phyloP scores from a whole-genome alignment of 2,329 filamentous ascomycete species.

The Cryoendolithus antarcticus region DNA sequence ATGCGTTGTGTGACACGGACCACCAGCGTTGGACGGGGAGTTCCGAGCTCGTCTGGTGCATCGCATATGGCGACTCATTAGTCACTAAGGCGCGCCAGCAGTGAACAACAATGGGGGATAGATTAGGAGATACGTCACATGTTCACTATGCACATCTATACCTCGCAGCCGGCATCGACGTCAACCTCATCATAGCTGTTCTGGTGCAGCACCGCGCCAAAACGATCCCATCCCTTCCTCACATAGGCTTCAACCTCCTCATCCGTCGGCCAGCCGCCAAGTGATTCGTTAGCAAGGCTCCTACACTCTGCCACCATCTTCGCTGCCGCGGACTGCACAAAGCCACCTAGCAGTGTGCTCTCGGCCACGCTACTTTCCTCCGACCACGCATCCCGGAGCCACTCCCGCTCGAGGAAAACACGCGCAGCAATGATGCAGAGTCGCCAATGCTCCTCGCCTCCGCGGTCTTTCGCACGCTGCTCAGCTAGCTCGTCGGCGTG shows the following conservation, averaged over 20 bases:
- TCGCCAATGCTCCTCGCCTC: conserved; percentile 22
- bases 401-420: conserved; percentile 28
- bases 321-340: conserved; percentile 9
- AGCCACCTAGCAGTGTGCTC: conserved; percentile 2
- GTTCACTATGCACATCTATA: no score
- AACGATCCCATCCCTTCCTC: conserved; percentile 2
- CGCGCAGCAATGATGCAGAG: conserved; percentile 28
- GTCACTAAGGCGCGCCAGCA: no score
- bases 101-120: no score
- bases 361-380: not conserved
- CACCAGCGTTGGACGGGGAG: no score
- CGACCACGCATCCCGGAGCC: conserved; percentile 7
- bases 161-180: no score
- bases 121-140: no score
- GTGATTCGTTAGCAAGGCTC: conserved; percentile 23
- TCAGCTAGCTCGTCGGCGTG: conserved; percentile 29
- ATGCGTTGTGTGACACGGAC: no score
- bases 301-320: conserved; percentile 11
- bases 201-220: not conserved
- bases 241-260: conserved; percentile 27
- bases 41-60: no score
- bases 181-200: no score
- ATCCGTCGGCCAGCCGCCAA: conserved; percentile 33
- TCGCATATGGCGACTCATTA: no score
- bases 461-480: conserved; percentile 16